Conservation (phyloP, 768 basidiomycete genomes). For the Serendipita sp. region DNA sequence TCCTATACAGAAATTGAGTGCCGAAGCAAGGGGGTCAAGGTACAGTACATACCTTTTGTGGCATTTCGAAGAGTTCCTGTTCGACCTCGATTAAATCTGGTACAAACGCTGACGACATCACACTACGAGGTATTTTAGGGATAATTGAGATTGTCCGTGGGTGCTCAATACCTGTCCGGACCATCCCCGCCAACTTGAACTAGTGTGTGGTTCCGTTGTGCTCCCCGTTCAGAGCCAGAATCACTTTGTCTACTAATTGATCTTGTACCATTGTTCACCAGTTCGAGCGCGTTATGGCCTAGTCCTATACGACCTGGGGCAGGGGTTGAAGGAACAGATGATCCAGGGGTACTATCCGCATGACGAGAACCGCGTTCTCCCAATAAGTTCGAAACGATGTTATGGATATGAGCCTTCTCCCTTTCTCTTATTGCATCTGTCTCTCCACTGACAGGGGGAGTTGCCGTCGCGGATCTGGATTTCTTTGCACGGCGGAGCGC, state of each 20-base stretch:
- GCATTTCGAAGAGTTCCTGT: constrained; percentile 79
- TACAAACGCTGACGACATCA: constrained; percentile 20
- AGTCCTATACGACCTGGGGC: not conserved
- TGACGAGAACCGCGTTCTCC: not conserved
- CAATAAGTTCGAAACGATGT: not conserved
- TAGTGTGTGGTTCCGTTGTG: not conserved
- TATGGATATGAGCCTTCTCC: not conserved
- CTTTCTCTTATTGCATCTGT: not conserved
- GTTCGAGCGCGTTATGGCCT: not conserved
- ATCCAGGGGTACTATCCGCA: not conserved
- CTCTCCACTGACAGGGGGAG: not conserved
- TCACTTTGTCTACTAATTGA: not conserved
- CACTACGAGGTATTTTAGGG: not conserved
- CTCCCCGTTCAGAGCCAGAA: not conserved
- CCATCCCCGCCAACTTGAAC: not conserved
- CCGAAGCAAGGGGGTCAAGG: constrained; percentile 11
- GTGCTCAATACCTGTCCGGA: not conserved
- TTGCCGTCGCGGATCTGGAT: not conserved
- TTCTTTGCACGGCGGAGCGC: not conserved
- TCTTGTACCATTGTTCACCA: not conserved
- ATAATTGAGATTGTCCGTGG: not conserved
- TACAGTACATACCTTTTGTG: constrained; percentile 47
- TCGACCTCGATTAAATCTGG: constrained; percentile 80
- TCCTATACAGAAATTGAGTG: constrained; percentile 30
- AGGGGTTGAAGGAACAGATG: not conserved